Evolutionary conservation across 148 eudicot genomes (phyloP), one percentile per base, ranked within the genome.

Genomic region (Polygonum maritimum): DNA sequence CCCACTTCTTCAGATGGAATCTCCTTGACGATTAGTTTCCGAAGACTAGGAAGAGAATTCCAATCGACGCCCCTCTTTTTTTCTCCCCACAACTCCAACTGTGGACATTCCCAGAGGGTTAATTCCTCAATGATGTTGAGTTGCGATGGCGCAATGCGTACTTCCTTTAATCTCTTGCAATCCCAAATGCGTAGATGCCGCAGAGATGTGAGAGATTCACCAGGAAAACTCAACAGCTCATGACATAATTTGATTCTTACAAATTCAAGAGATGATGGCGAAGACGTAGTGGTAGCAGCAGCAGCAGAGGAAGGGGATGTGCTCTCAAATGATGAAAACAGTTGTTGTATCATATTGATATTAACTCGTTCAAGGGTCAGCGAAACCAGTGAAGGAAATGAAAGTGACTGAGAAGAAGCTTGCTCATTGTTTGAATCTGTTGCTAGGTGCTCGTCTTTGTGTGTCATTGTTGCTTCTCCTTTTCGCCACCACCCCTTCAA

Each of bases 21-120:
- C 13, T 11, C 18, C 3, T 33, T 7, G 18, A 63, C 5, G 3
- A 0, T 0, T 15, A 67, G 44, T 15, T 0, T 3, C 2, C 2
- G 1, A 9, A 67, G 41, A 5, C 16, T 36, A 11, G 3, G 44
- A 21, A 67, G 71, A 11, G 71, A 67, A 67, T 67, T 22, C 71
- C 71, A 67, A 36, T 67, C 44, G 21, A 54, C 26, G 7, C 60
- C 60, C 26, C 22, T n/a, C 60, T 54, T 54, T 10, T 54, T n/a
- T 54, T 54, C 71, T 36, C 38, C 71, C 71, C 71, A 67, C 71
- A 67, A 38, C 71, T 67, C 71, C 21, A 67, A 36, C 71, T 67
- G 6, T 36, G 71, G 41, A 36, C 44, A 38, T 0, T 5, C 0
- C 44, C 0, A 14, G 10, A 67, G 44, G 21, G 0, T 4, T 15